Base-by-base conservation (phyloP, 345 rosid species). In the Limnanthes douglasii region DNA sequence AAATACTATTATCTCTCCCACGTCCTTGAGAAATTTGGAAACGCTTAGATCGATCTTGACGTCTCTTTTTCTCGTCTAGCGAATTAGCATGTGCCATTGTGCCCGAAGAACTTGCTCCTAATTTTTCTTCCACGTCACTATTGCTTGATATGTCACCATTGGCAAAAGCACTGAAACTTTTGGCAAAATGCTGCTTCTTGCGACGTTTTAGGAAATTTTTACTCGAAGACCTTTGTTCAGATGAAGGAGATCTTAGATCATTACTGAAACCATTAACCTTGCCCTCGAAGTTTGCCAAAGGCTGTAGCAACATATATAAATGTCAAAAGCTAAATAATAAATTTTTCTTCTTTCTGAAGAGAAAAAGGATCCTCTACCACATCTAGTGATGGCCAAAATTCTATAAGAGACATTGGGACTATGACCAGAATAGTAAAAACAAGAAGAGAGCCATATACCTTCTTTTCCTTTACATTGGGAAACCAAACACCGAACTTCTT, bases 21-120 rank as follows among this genome's bases (percentile, higher is more conserved):
- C 69, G 68, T 35, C 86, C 90, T 47, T 69, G 94, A 23, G 59
- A 73, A 41, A 48, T 80, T 16, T 85, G 93, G 66, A 90, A 90
- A 51, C 94, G 94, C 65, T 70, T 90, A 21, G 80, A 85, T 26
- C 99, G 85, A 41, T 50, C 73, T 62, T 85, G 96, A 46, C 99
- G 94, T 45, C 72, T 84, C 72, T 67, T 80, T 63, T 65, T 75
- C 60, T 90, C 99, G 47, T 90, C 99, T 1, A 84, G 84, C 15
- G 86, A 53, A 61, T 68, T 59, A 54, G 81, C 78, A 40, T 70
- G 53, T 18, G 86, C 52, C 42, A 74, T 62, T 34, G 84, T 78
- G 51, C 81, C 58, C 40, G 98, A 68, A 68, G 79, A 68, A 54
- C 68, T 75, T 26, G 78, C 59, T n/a, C 76, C 63, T 56, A 84